Conservation (phyloP, 1,284 basidiomycete species). For the Cutaneotrichosporon daszewskae region DNA sequence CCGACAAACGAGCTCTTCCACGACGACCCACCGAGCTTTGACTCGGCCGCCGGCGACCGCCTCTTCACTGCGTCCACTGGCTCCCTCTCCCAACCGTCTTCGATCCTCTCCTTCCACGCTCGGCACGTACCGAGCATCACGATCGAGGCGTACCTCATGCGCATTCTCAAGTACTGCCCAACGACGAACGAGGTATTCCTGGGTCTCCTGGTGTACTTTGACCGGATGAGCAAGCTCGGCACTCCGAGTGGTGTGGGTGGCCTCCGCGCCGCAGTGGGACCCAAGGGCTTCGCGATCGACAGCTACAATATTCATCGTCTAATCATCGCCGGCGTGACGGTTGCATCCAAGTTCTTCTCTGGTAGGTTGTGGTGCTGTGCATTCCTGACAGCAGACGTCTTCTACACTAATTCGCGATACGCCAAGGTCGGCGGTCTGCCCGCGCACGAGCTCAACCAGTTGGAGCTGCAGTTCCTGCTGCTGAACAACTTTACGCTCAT, state of each 20-base stretch:
- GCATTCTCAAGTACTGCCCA: slow-evolving; percentile 97
- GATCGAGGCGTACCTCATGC: slow-evolving; percentile 87
- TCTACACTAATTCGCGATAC: slow-evolving; percentile 98
- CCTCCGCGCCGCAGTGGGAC: slow-evolving; percentile 22
- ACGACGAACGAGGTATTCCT: slow-evolving; percentile 98
- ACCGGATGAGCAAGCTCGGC: slow-evolving; percentile 59
- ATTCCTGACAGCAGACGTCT: slow-evolving; percentile 62
- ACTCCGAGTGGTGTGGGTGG: slow-evolving; percentile 33
- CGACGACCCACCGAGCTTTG: slow-evolving; percentile 46
- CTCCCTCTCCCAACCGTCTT: slow-evolving; percentile 70
- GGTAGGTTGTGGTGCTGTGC: slow-evolving; percentile 28
- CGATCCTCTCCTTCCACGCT: slow-evolving; percentile 88
- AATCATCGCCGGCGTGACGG: slow-evolving; percentile 94
- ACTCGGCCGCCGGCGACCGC: slow-evolving; percentile 14
- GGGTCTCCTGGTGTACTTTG: slow-evolving; percentile 90
- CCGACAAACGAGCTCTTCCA: slow-evolving; percentile 39
- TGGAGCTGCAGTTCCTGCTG: slow-evolving; percentile 93
- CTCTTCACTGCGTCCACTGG: slow-evolving; percentile 64
- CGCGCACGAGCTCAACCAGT: slow-evolving; percentile 87
- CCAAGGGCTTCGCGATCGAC: slow-evolving; percentile 81
- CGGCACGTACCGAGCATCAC: slow-evolving; percentile 91
- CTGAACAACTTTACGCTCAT: slow-evolving; percentile 91
- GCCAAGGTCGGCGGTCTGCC: slow-evolving; percentile 97
- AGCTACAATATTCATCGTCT: slow-evolving; percentile 94
- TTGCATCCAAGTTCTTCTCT: slow-evolving; percentile 97